These are phyloP conservation scores for Nicotiana rustica DNA, from an alignment of 305 asterid genomes.

Conservation along the genomic window DNA sequence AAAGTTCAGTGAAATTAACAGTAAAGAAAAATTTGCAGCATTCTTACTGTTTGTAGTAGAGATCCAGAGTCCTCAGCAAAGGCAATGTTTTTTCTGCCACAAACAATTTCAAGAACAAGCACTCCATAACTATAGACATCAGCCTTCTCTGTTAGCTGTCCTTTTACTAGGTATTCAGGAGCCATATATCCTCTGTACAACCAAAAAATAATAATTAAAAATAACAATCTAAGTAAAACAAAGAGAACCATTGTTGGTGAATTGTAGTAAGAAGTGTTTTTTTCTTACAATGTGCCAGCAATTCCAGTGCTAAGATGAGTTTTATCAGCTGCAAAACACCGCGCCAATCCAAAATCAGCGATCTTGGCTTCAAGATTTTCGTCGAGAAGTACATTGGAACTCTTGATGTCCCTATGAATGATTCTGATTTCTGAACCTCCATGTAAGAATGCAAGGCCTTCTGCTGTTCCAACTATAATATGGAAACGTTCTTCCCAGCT, in stretches of 20 bases:
- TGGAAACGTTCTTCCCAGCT: constrained; percentile 78
- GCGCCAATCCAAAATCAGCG: constrained; percentile 94
- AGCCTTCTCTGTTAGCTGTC: constrained; percentile 95
- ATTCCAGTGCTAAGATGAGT: constrained; percentile 92
- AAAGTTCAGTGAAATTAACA: neutral
- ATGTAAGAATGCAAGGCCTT: constrained; percentile 83
- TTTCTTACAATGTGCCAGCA: constrained; percentile 90
- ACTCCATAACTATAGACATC: constrained; percentile 88
- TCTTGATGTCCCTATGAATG: constrained; percentile 90
- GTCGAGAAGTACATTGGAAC: constrained; percentile 88
- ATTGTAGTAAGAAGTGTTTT: neutral
- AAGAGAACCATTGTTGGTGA: neutral
- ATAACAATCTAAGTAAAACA: neutral
- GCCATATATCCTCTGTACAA: constrained; percentile 91
- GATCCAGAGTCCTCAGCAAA: constrained; percentile 70
- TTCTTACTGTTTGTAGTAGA: constrained; percentile 74
- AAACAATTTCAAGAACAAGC: constrained; percentile 76
- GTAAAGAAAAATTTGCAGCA: neutral
- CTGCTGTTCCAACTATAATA: constrained; percentile 80
- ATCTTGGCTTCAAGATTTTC: constrained; percentile 68
- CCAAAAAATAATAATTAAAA: neutral
- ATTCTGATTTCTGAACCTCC: constrained; percentile 71
- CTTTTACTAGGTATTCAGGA: constrained; percentile 90
- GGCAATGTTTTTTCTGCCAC: constrained; percentile 77
- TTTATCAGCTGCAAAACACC: constrained; percentile 77